Base-by-base conservation (phyloP, 169 alveolate genomes). In the Eimeria falciformis region DNA sequence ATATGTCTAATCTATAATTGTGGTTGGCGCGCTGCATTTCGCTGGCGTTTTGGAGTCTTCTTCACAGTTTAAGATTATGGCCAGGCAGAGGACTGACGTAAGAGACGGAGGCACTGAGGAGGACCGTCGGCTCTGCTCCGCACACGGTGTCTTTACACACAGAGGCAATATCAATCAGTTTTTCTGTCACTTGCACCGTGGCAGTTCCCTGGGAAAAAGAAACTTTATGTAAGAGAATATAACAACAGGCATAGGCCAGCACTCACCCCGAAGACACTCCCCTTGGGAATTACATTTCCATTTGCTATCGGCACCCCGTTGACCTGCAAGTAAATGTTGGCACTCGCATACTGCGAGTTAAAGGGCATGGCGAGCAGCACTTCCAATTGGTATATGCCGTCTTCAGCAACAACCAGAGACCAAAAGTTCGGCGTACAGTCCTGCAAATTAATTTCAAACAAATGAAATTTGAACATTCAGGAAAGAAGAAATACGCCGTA, bases 281-380 rank as follows among this genome's bases (percentile, higher is more conserved):
- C 93, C 56, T 73, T 73, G 27, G 27, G 55, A 37, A 90, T 56
- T 21, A 29, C 18, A 33, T 40, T 37, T 21, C 68, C 93, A 11
- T 73, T 27, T 21, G 46, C 93, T 11, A 90, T n/a, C 5, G 90
- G 75, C 29, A 46, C 79, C 25, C 86, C 93, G 75, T 90, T 90
- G 55, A 45, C 93, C 45, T 90, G 82, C 27, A 90, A 84, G 58
- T 37, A 62, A 17, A 73, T 23, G 33, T 89, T n/a, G 55, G 45
- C 43, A 18, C 33, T 77, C 17, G 33, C 93, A 33, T 29, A 17
- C 5, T 14, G 55, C 43, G 93, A 40, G 43, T n/a, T 23, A 40
- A 91, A 90, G 40, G 93, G 93, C 43, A 53, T 45, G 53, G 82
- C 93, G n/a, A 90, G 50, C 40, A 73, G 93, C 33, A 77, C 90